A percentile compares a stretch with the other conserved stretches of the same genome.
phyloP scores from a whole-genome alignment of 805 yeast species.

The Candida ortonii region DNA sequence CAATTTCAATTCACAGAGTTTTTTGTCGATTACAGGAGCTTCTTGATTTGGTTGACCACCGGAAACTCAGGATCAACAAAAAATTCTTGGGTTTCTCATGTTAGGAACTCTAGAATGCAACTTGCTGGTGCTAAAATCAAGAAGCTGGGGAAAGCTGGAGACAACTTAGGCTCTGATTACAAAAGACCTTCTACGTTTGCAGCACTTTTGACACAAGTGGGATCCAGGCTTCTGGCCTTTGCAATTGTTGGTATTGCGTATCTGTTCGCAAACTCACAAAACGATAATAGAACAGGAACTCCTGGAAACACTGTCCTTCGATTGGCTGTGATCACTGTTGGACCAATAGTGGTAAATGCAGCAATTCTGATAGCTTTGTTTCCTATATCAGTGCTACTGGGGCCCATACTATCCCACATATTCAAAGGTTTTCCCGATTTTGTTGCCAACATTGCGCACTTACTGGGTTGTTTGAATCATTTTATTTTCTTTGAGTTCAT shows the following conservation, averaged over 20 bases:
- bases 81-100: slow-evolving; percentile 47
- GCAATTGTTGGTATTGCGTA: slow-evolving; percentile 43
- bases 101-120: slow-evolving; percentile 49
- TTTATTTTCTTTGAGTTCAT: slow-evolving; percentile 57
- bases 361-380: slow-evolving; percentile 40
- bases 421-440: slow-evolving; percentile 46
- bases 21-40: slow-evolving; percentile 63
- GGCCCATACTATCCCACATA: slow-evolving; percentile 48
- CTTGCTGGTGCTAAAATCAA: slow-evolving; percentile 55
- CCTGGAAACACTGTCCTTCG: slow-evolving; percentile 45
- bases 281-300: slow-evolving; percentile 34
- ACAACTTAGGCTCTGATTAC: slow-evolving; percentile 41
- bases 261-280: slow-evolving; percentile 53
- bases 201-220: slow-evolving; percentile 39
- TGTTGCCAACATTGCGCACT: slow-evolving; percentile 57
- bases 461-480: slow-evolving; percentile 50
- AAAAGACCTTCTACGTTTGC: slow-evolving; percentile 49
- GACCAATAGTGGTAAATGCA: slow-evolving; percentile 47
- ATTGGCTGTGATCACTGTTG: slow-evolving; percentile 41
- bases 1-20: slow-evolving; percentile 69
- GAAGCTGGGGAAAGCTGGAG: slow-evolving; percentile 36
- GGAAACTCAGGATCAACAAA: slow-evolving; percentile 44
- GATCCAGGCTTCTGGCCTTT: slow-evolving; percentile 37
- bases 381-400: slow-evolving; percentile 43
- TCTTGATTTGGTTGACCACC: slow-evolving; percentile 47